Base-by-base conservation (phyloP, 2,329 filamentous ascomycete species). In the Microsporum audouinii region DNA sequence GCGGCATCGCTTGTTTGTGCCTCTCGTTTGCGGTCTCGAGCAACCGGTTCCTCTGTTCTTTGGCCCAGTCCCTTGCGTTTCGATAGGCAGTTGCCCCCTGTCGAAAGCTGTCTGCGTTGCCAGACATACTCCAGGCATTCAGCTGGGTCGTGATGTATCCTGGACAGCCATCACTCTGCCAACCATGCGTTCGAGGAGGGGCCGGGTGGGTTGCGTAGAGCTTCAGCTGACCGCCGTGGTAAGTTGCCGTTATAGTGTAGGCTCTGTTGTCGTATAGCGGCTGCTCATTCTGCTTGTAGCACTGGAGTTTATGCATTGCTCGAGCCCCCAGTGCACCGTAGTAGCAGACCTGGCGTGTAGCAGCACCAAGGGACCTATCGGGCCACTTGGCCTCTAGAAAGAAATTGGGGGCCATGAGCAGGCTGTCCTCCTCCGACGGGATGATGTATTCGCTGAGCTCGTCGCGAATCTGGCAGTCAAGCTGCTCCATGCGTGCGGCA, bases 381-480 rank as follows among this genome's bases (percentile, higher is more conserved):
- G 71, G 73, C 0, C 71, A 72, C 62, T 78, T 78, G 0, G 66
- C 71, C 57, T 73, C 72, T 0, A 78, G 23, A 61, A 79, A 78
- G 61, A 78, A 75, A 65, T 78, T 78, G 2, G 74, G 75, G 33
- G 65, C 68, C 5, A 73, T 62, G 0, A 73, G 73, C 61, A 67
- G 67, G 55, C 68, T 64, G 12, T 58, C 36, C 58, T 70, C 65
- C 23, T 63, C 70, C 34, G 66, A 72, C 61, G 71, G 71, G 29
- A 72, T 63, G 55, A 74, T 73, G n/a, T 58, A 63, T 29, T 62
- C 23, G 23, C 63, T 60, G 39, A 66, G 64, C 58, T 65, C 63
- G 57, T 66, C 63, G 39, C 69, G 67, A 49, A 73, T 58, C 38
- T 66, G 17, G 61, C 60, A 66, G 31, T 65, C 58, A 14, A 73